phyloP scores from a whole-genome alignment of 2,329 filamentous ascomycete species.

The Beauveria asiatica region DNA sequence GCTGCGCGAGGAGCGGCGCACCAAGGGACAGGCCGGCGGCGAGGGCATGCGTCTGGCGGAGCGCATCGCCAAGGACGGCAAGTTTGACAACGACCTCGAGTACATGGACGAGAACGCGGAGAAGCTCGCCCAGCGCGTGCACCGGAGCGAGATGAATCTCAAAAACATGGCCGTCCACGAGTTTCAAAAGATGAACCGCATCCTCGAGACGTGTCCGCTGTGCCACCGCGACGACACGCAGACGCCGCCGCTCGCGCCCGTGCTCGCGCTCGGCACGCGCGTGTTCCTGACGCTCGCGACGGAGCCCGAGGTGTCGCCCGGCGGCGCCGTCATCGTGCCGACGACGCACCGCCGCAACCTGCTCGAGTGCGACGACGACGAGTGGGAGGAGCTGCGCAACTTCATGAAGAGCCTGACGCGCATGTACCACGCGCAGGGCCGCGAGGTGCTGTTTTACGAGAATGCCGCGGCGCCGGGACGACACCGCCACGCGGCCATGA shows the following conservation, averaged over 20 bases:
- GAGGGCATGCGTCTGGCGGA: slow-evolving; percentile 80
- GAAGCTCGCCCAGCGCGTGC: slow-evolving; percentile 77
- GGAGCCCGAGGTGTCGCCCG: slow-evolving; percentile 75
- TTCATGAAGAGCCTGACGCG: slow-evolving; percentile 96
- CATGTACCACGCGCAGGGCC: slow-evolving; percentile 89
- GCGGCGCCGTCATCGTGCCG: slow-evolving; percentile 81
- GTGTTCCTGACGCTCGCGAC: slow-evolving; percentile 85
- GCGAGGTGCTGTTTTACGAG: slow-evolving; percentile 94
- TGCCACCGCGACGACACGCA: slow-evolving; percentile 83
- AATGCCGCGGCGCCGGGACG: slow-evolving; percentile 78
- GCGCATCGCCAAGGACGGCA: slow-evolving; percentile 84
- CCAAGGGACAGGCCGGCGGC: slow-evolving; percentile 65
- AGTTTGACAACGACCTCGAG: slow-evolving; percentile 86
- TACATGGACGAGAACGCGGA: slow-evolving; percentile 96
- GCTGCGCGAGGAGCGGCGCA: slow-evolving; percentile 88
- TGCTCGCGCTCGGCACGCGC: slow-evolving; percentile 77
- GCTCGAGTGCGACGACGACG: slow-evolving; percentile 96
- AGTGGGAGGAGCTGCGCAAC: slow-evolving; percentile 98
- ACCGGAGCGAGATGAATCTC: slow-evolving; percentile 80
- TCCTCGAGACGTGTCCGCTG: slow-evolving; percentile 79
- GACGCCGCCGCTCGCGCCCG: slow-evolving; percentile 68
- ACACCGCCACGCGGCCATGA: slow-evolving; percentile 76
- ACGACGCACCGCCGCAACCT: slow-evolving; percentile 81
- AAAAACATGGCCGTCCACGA: slow-evolving; percentile 82
- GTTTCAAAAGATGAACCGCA: slow-evolving; percentile 80